Conservation (phyloP, 257 asterid genomes). For the Solanum piurae region DNA sequence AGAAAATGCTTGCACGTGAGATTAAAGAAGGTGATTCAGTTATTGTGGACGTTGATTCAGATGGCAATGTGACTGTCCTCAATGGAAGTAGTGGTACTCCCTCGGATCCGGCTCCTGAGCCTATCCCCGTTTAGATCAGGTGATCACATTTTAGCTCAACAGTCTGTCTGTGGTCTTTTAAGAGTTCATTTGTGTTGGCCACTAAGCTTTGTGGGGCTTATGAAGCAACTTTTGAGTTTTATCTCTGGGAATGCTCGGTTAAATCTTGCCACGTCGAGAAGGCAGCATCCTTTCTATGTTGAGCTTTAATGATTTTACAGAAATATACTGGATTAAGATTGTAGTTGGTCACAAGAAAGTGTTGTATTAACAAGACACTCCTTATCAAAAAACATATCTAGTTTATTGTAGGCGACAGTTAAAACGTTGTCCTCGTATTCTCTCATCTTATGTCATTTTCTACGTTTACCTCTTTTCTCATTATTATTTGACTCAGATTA, state of each 20-base stretch:
- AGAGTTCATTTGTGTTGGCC: background rate
- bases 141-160: background rate
- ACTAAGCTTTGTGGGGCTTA: background rate
- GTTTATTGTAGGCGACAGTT: background rate
- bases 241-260: background rate
- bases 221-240: background rate
- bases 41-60: conserved; percentile 40
- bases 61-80: conserved; percentile 35
- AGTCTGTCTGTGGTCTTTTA: background rate
- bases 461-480: background rate
- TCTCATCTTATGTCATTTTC: background rate
- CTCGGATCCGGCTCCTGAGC: conserved; percentile 19
- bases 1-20: conserved; percentile 36
- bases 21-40: conserved; percentile 30
- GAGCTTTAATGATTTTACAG: background rate
- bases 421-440: background rate
- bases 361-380: background rate
- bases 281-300: background rate
- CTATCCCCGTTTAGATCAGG: conserved; percentile 19
- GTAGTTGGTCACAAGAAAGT: background rate
- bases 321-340: background rate
- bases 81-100: conserved; percentile 28
- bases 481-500: background rate
- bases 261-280: background rate
- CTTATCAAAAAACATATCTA: background rate